Base-by-base conservation (phyloP, 2,329 filamentous ascomycete species). In the Ophiocordyceps camponoti-leonardi region DNA sequence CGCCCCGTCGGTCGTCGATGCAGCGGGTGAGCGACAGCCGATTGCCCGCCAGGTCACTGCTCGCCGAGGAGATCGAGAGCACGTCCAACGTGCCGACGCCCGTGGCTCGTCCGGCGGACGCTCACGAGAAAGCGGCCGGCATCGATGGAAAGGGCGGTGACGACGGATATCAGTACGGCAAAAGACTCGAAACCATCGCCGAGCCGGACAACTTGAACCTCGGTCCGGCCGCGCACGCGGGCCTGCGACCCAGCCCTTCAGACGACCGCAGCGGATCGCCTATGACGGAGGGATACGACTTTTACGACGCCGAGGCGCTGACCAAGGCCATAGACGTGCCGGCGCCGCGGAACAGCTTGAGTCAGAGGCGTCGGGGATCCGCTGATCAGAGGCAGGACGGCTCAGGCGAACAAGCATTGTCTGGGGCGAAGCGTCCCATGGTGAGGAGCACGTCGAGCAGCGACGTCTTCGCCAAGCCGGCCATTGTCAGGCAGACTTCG, bases 71-170 rank as follows among this genome's bases (percentile, higher is more conserved):
- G 46, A 66, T 75, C 19, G 76, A 78, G 49, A 80, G 73, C 55
- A 79, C 75, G 7, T 81, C 77, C 1, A 79, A 79, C 49, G 67
- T 76, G 23, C 64, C 75, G 2, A 81, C 77, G 0, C 77, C 77
- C 0, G 57, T 79, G 6, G 76, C 70, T 2, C 64, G 72, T 14
- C 73, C 77, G 4, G 64, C 69, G 1, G 61, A 66, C 18, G 61
- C 66, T 6, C 23, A 33, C 19, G 58, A 13, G 14, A 2, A 6
- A 23, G 28, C 14, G n/a, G 37, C 30, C 18, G 54, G 56, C 26
- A 10, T 28, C 26, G 26, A 11, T 8, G 26, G 26, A 28, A 11
- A 28, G 26, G 7, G 7, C 11, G 26, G 26, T 11, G 26, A 28
- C 26, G 54, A 55, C 28, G 52, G 52, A 2, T 54, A 63, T 30